Evolutionary conservation across 164 flowering plant species (phyloP), one percentile per base, ranked within the genome.

Genomic region (Magnolia officinalis): DNA sequence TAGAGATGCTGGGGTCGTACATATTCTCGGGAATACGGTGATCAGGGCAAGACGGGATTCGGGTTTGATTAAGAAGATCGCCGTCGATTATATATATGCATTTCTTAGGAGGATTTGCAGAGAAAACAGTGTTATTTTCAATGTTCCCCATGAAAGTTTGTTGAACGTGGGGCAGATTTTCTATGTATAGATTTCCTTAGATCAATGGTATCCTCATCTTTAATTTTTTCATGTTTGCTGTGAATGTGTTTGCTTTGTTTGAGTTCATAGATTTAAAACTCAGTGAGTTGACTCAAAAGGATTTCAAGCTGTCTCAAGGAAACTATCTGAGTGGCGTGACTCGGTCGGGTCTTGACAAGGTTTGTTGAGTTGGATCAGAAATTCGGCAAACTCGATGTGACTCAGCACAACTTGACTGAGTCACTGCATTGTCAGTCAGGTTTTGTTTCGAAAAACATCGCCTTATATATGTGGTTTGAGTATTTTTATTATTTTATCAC

Each of bases 1-100:
- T 78, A 92, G 90, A 78, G 95, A 90, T 83, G 94, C 94, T 0
- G 99, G 99, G 67, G 97, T 96, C 76, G 99, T 94, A 71, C 98
- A 96, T 75, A 92, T 96, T 55, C 72, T 94, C 26, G 99, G 99
- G 72, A 96, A 96, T 78, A 90, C 97, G 1, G 85, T 92, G 31
- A 90, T 96, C 71, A 89, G 85, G 66, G 97, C 99, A 1, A 87
- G 92, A 50, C 84, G 97, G 79, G 90, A 87, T 18, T 85, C 99
- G 0, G 78, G 75, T 69, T 81, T 96, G 63, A 75, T 86, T 61
- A 94, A 94, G 83, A 94, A 81, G 86, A 85, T 96, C 19, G 90
- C 95, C 2, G 83, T 96, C 7, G 93, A 96, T 84, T 94, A 94
- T 78, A 77, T 94, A 24, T 96, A 96, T 79, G 97, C 98, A 9